Conservation (phyloP, 306 rosid genomes). For the Pachyrhizus erosus region DNA sequence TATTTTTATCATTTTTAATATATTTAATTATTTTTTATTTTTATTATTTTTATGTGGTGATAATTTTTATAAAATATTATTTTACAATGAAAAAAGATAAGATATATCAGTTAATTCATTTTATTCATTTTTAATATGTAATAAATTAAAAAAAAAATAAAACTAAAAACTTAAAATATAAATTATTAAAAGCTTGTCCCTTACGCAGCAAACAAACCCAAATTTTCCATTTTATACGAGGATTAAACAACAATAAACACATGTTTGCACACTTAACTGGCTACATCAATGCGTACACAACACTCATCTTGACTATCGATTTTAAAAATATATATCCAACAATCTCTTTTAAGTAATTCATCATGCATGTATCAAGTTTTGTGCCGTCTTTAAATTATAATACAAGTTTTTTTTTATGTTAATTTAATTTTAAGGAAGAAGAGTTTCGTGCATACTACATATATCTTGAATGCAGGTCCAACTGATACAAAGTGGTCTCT, state of each 20-base stretch:
- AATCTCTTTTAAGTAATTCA: not conserved
- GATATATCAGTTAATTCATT: too few relatives aligned
- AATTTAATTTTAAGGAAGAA: not conserved
- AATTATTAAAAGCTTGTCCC: too few relatives aligned
- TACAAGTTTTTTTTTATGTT: not conserved
- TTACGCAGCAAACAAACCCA: not conserved
- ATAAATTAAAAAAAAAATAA: too few relatives aligned
- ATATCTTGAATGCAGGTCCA: not conserved
- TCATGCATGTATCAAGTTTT: not conserved
- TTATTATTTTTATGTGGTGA: too few relatives aligned
- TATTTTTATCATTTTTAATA: too few relatives aligned
- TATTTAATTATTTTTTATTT: too few relatives aligned
- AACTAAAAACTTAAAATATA: too few relatives aligned
- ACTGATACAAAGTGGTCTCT: not conserved
- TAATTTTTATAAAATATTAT: too few relatives aligned
- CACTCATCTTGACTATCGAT: not conserved
- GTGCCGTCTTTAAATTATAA: not conserved
- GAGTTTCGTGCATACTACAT: not conserved
- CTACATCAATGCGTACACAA: not conserved
- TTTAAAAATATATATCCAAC: not conserved
- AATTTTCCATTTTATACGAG: not conserved
- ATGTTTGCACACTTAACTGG: not conserved
- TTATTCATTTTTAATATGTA: too few relatives aligned
- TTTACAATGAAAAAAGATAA: too few relatives aligned
- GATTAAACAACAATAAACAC: not conserved